phyloP scores from a whole-genome alignment of 352 stramenopile species.

The Thalassiosira hispida region DNA sequence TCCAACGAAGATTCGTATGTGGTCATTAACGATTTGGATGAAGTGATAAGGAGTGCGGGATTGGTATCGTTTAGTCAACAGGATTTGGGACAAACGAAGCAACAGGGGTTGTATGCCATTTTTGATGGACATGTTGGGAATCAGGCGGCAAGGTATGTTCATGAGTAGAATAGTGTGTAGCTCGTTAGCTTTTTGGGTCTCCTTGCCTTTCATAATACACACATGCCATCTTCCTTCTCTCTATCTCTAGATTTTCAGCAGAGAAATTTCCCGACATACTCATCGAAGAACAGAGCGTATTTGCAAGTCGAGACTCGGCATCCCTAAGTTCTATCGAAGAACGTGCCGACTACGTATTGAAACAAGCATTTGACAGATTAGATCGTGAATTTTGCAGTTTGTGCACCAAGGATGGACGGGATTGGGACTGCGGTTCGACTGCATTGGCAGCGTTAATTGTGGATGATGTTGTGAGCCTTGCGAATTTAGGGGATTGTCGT shows the following conservation, averaged over 20 bases:
- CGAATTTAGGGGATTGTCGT: slow-evolving; percentile 76
- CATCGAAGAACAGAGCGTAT: slow-evolving; percentile 54
- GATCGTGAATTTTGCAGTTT: slow-evolving; percentile 76
- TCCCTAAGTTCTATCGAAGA: slow-evolving; percentile 42
- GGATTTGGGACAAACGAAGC: slow-evolving; percentile 39
- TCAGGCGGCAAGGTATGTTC: slow-evolving; percentile 64
- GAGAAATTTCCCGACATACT: slow-evolving; percentile 70
- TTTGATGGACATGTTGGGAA: slow-evolving; percentile 83
- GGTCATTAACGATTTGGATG: slow-evolving; percentile 47
- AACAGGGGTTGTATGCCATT: slow-evolving; percentile 73
- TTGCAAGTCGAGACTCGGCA: slow-evolving; percentile 45
- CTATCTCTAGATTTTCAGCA: slow-evolving; percentile 52
- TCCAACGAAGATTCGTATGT: slow-evolving; percentile 81
- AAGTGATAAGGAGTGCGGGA: slow-evolving; percentile 36
- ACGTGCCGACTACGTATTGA: slow-evolving; percentile 50
- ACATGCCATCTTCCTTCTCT: background rate
- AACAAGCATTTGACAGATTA: slow-evolving; percentile 63
- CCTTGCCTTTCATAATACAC: background rate
- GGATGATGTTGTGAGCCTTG: slow-evolving; percentile 67
- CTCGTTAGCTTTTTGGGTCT: background rate
- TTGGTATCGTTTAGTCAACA: slow-evolving; percentile 38
- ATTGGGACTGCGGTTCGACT: slow-evolving; percentile 80
- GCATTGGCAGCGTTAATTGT: slow-evolving; percentile 68
- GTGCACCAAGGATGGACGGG: slow-evolving; percentile 65
- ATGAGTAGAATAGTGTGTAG: no score